Conservation (phyloP, 164 flowering plant species). For the Macadamia tetraphylla region DNA sequence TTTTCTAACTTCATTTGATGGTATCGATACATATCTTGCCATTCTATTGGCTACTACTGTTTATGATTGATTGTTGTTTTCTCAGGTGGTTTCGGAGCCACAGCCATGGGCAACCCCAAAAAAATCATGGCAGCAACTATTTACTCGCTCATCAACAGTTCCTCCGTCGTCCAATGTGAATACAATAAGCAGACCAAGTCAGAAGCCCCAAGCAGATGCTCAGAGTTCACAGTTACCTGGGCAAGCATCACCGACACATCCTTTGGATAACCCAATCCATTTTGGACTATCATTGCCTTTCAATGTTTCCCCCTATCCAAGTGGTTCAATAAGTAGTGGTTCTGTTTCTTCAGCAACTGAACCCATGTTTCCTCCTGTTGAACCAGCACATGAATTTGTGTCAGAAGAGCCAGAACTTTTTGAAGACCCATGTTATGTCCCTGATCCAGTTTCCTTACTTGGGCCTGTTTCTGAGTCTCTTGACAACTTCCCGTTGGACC, state of each 20-base stretch:
- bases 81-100: slow-evolving; percentile 43
- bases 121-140: slow-evolving; percentile 90
- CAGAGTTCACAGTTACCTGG: slow-evolving; percentile 27
- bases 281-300: slow-evolving; percentile 61
- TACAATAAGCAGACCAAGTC: slow-evolving; percentile 51
- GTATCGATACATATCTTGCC: background rate
- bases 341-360: slow-evolving; percentile 41
- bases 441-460: slow-evolving; percentile 79
- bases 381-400: slow-evolving; percentile 30
- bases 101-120: slow-evolving; percentile 48
- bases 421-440: slow-evolving; percentile 92
- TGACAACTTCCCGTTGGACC: slow-evolving; percentile 75
- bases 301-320: slow-evolving; percentile 38
- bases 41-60: slow-evolving; percentile 1
- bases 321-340: slow-evolving; percentile 27
- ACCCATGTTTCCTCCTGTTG: slow-evolving; percentile 37
- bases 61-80: background rate
- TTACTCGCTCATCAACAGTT: slow-evolving; percentile 59
- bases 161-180: slow-evolving; percentile 34
- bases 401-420: slow-evolving; percentile 73
- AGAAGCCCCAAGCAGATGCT: slow-evolving; percentile 37
- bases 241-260: slow-evolving; percentile 32
- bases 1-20: background rate
- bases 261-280: slow-evolving; percentile 50
- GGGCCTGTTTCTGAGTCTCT: slow-evolving; percentile 98